Percentiles rank a stretch among this genome's conserved stretches.
phyloP scores from a whole-genome alignment of 2,329 filamentous ascomycete species.

The Pseudocercospora macadamiae region DNA sequence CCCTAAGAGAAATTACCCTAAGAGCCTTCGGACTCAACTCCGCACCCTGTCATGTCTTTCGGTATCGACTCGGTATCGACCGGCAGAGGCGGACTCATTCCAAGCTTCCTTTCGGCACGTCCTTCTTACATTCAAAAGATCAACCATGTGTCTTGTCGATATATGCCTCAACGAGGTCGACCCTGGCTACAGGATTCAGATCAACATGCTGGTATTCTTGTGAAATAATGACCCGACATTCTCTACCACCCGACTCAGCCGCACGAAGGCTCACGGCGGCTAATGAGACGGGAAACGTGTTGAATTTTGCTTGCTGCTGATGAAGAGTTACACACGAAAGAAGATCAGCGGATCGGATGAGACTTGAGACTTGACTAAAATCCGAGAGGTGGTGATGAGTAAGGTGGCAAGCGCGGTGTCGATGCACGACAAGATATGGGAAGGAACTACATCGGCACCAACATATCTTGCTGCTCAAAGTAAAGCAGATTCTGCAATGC shows the following conservation, averaged over 20 bases:
- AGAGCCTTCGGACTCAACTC: not conserved
- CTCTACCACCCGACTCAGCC: not conserved
- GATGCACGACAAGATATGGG: not conserved
- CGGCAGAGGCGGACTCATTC: not conserved
- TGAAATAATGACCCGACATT: not conserved
- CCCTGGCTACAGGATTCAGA: not conserved
- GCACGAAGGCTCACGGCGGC: not conserved
- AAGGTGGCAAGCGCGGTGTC: not conserved
- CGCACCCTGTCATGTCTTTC: not conserved
- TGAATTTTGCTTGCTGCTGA: too few relatives aligned
- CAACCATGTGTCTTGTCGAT: not conserved
- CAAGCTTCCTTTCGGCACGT: not conserved
- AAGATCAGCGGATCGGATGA: too few relatives aligned
- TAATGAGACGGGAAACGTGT: too few relatives aligned
- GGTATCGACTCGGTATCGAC: not conserved
- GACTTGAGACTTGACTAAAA: too few relatives aligned
- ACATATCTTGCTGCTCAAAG: not conserved
- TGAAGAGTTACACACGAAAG: too few relatives aligned
- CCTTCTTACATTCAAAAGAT: not conserved
- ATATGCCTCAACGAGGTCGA: not conserved
- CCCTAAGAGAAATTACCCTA: not conserved
- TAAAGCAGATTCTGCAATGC: constrained; percentile 9
- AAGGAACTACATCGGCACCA: too few relatives aligned
- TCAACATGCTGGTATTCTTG: not conserved
- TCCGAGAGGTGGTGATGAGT: too few relatives aligned